Conservation (phyloP, 2,329 filamentous ascomycete species). For the Tolypocladium endophyticum region DNA sequence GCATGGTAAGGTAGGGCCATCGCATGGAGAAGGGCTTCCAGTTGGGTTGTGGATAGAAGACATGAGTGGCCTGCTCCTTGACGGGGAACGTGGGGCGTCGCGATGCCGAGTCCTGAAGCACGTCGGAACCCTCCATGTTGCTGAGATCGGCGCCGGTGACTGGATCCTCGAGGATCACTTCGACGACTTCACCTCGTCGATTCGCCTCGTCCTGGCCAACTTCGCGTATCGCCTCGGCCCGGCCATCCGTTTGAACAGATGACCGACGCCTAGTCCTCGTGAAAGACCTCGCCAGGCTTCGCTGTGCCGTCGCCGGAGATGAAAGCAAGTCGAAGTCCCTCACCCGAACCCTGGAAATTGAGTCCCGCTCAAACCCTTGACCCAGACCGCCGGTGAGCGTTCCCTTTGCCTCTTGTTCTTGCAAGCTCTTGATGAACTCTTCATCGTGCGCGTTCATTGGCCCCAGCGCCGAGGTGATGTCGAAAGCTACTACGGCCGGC, state of each 20-base stretch:
- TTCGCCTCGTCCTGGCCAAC: conserved; percentile 50
- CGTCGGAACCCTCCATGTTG: conserved; percentile 33
- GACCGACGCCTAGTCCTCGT: conserved; percentile 26
- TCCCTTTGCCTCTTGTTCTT: conserved; percentile 43
- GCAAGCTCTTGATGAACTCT: conserved; percentile 32
- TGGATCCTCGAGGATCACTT: conserved; percentile 38
- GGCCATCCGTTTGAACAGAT: conserved; percentile 11
- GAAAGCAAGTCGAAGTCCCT: conserved; percentile 40
- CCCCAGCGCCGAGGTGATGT: conserved; percentile 34
- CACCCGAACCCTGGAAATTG: conserved; percentile 34
- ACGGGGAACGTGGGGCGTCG: conserved; percentile 26
- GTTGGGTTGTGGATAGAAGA: conserved; percentile 53
- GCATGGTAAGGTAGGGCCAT: conserved; percentile 44
- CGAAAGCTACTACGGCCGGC: conserved; percentile 24
- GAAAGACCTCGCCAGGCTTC: conserved; percentile 29
- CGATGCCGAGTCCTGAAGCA: conserved; percentile 15
- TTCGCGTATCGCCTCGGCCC: conserved; percentile 32
- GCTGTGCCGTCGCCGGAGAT: conserved; percentile 19
- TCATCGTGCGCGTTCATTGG: conserved; percentile 33
- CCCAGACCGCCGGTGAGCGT: conserved; percentile 49
- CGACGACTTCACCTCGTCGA: conserved; percentile 46
- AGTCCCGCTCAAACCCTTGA: conserved; percentile 36
- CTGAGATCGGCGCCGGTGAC: conserved; percentile 40
- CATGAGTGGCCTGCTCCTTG: conserved; percentile 27
- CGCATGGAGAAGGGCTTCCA: conserved; percentile 59